Conservation (phyloP, 1,139 yeast species). For the Blastobotrys arbuscula region DNA sequence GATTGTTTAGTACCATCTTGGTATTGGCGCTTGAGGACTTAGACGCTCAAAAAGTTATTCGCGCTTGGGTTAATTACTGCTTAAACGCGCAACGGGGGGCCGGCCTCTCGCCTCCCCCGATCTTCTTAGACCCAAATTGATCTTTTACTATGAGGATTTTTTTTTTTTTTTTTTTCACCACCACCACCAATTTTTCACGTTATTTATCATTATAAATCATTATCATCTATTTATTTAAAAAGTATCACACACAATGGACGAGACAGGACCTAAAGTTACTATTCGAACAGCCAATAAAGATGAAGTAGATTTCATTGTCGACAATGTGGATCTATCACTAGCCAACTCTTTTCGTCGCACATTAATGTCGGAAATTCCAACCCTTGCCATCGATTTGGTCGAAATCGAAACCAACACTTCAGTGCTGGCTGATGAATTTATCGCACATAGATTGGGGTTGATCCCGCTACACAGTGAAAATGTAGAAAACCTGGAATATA, state of each 20-base stretch:
- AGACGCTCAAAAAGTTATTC: too few species aligned
- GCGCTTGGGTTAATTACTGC: too few species aligned
- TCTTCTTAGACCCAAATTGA: too few species aligned
- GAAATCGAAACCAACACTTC: slow-evolving; percentile 91
- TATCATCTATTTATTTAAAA: too few species aligned
- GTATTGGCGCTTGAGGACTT: too few species aligned
- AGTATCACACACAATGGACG: slow-evolving; percentile 26
- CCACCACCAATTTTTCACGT: background rate
- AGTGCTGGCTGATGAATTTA: slow-evolving; percentile 93
- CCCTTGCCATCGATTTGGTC: slow-evolving; percentile 88
- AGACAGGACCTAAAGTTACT: slow-evolving; percentile 72
- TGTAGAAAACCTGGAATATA: slow-evolving; percentile 60
- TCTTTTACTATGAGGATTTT: background rate
- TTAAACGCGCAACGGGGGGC: too few species aligned
- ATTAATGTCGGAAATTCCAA: slow-evolving; percentile 95
- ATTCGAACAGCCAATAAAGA: slow-evolving; percentile 68
- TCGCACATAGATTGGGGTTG: slow-evolving; percentile 87
- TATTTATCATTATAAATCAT: background rate
- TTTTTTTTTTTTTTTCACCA: background rate
- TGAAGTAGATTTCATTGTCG: slow-evolving; percentile 82
- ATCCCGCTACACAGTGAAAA: slow-evolving; percentile 83
- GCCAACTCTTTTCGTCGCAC: slow-evolving; percentile 91
- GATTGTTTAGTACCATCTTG: background rate
- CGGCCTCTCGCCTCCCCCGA: too few species aligned
- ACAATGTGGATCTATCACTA: slow-evolving; percentile 80